Evolutionary conservation across 305 asterid genomes (phyloP), one percentile per base, ranked within the genome.

Genomic region (Stenogyne calaminthoides): DNA sequence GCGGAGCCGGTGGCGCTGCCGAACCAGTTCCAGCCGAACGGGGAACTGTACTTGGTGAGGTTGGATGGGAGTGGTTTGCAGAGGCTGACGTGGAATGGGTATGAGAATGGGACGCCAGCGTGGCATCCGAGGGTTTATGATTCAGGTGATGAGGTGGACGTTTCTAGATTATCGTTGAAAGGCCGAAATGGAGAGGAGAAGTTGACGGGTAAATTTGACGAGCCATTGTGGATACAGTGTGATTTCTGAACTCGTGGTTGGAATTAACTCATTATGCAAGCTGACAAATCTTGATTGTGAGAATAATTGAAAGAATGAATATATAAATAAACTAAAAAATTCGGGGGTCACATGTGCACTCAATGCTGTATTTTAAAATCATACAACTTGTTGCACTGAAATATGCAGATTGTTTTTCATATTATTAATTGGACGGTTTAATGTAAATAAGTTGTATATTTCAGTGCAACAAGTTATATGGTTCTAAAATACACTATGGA

Each of bases 21-120:
- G 6, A 89, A 93, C 80, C 97, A 93, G 39, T 93, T 72, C 81
- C 96, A 93, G 85, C 97, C 98, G 1, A 89, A 85, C 7, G 97
- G 96, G 25, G 98, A 93, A 4, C 58, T 93, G 73, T 85, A 84
- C 70, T 7, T 82, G 81, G 91, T 74, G 72, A 86, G 88, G 68
- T 7, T 89, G 88, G 97, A 93, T 56, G 98, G 95, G 39, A 87
- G 88, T 62, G 91, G 84, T 1, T 71, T 89, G 88, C 77, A 27
- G 88, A 86, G 87, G 78, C 84, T 93, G 80, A 93, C 96, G 12
- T 88, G 84, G 74, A 84, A 88, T 6, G 96, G 87, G 3, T 91
- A 93, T 36, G 97, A 91, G 82, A 87, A 93, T 14, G 96, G 98
- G 14, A 84, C 90, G 69, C 96, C 91, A 4, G 83, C 88, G 3